Evolutionary conservation across 164 flowering plant species (phyloP).

Genomic region (Sextonia rubra): DNA sequence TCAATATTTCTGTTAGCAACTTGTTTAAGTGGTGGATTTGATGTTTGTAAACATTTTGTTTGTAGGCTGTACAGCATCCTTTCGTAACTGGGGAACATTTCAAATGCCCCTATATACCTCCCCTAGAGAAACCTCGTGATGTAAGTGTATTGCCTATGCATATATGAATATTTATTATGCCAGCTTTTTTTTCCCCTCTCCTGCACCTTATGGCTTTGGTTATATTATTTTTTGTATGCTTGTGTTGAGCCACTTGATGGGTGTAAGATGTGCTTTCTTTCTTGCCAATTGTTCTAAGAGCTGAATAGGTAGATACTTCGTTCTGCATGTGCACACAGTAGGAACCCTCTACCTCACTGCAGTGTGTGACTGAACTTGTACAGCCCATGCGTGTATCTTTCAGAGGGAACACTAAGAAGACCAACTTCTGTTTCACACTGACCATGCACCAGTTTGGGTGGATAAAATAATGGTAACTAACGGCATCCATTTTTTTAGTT

Average conservation of each 20-base stretch:
- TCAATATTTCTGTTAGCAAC: not conserved
- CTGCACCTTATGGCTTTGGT: not conserved
- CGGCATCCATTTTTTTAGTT: conserved; percentile 37
- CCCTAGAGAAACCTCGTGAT: conserved; percentile 72
- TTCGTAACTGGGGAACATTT: conserved; percentile 95
- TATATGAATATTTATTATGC: too few relatives aligned
- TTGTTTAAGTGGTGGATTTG: not conserved
- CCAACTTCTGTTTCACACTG: not conserved
- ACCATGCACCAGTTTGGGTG: not conserved
- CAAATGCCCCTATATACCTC: conserved; percentile 75
- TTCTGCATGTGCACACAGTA: conserved; percentile 5
- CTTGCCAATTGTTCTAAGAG: not conserved
- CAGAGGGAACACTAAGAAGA: not conserved
- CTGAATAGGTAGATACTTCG: conserved; percentile 1
- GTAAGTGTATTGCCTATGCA: conserved; percentile 34
- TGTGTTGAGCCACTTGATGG: not conserved
- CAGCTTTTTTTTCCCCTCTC: too few relatives aligned
- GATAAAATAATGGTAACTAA: conserved; percentile 9
- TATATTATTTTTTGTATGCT: not conserved
- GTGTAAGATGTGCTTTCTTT: not conserved
- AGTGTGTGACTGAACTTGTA: not conserved
- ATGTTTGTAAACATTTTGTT: conserved; percentile 7
- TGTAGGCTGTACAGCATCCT: conserved; percentile 95
- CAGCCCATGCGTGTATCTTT: not conserved
- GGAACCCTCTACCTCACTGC: not conserved